phyloP scores from a whole-genome alignment of 371 early-diverging fungal genomes.

The Mortierella sp. region DNA sequence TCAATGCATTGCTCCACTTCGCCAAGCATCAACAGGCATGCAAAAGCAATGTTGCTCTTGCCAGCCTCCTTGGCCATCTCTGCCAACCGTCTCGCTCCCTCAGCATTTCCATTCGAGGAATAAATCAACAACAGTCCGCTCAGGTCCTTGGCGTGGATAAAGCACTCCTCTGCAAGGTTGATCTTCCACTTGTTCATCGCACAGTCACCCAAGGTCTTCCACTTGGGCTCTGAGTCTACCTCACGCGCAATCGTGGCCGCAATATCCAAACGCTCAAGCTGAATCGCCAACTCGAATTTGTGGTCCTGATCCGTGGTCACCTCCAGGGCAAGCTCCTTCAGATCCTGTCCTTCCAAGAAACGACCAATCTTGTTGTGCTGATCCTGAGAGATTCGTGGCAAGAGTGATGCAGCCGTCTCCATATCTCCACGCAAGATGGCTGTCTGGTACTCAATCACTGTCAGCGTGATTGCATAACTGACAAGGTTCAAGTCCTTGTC shows the following conservation, averaged over 20 bases:
- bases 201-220: constrained; percentile 89
- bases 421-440: constrained; percentile 91
- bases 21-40: constrained; percentile 77
- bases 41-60: constrained; percentile 89
- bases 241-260: constrained; percentile 87
- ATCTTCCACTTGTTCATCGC: constrained; percentile 88
- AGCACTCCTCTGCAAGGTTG: constrained; percentile 86
- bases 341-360: constrained; percentile 90
- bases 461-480: constrained; percentile 88
- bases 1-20: constrained; percentile 80
- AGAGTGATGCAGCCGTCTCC: constrained; percentile 74
- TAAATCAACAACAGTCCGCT: constrained; percentile 88
- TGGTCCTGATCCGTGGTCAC: constrained; percentile 93
- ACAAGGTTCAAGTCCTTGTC: constrained; percentile 91
- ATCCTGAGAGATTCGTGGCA: constrained; percentile 82
- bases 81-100: constrained; percentile 79
- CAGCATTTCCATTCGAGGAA: constrained; percentile 81
- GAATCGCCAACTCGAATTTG: constrained; percentile 91
- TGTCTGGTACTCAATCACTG: constrained; percentile 94
- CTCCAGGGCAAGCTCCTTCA: constrained; percentile 89
- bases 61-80: constrained; percentile 76
- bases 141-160: constrained; percentile 85
- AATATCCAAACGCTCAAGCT: constrained; percentile 79
- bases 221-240: constrained; percentile 82
- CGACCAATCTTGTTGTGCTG: constrained; percentile 90